Evolutionary conservation across 306 rosid genomes (phyloP).

Genomic region (Hylodesmum podocarpum): DNA sequence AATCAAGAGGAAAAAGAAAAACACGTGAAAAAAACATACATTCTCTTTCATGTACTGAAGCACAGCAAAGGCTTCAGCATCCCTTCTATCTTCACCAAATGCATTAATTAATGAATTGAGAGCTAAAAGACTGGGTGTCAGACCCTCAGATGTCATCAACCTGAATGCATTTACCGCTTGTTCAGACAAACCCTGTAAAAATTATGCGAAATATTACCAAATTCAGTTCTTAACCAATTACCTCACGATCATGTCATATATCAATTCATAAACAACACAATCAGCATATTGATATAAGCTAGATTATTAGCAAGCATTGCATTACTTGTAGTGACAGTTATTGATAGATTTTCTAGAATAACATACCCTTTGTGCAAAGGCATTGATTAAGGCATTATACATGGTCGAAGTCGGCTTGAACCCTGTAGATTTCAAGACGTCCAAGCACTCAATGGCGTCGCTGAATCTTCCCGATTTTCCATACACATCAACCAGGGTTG

Average conservation of each 20-base stretch:
- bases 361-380: slow-evolving; percentile 87
- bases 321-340: not conserved
- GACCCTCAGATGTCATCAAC: slow-evolving; percentile 77
- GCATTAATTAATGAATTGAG: slow-evolving; percentile 91
- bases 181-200: slow-evolving; percentile 83
- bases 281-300: not conserved
- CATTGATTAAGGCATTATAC: slow-evolving; percentile 92
- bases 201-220: slow-evolving; percentile 25
- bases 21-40: slow-evolving; percentile 32
- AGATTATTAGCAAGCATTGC: not conserved
- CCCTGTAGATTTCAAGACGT: slow-evolving; percentile 78
- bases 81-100: slow-evolving; percentile 90
- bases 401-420: slow-evolving; percentile 78
- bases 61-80: slow-evolving; percentile 89
- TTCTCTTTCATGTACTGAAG: slow-evolving; percentile 89
- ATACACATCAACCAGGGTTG: slow-evolving; percentile 79
- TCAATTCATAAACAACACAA: not conserved
- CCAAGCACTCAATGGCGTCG: slow-evolving; percentile 82
- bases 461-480: slow-evolving; percentile 82
- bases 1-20: not conserved
- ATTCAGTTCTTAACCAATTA: slow-evolving; percentile 26
- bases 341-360: slow-evolving; percentile 2
- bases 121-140: slow-evolving; percentile 84
- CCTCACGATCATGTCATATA: not conserved
- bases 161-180: slow-evolving; percentile 82